Conservation (phyloP, 2,329 filamentous ascomycete species). For the Calonectria pseudoturangicola region DNA sequence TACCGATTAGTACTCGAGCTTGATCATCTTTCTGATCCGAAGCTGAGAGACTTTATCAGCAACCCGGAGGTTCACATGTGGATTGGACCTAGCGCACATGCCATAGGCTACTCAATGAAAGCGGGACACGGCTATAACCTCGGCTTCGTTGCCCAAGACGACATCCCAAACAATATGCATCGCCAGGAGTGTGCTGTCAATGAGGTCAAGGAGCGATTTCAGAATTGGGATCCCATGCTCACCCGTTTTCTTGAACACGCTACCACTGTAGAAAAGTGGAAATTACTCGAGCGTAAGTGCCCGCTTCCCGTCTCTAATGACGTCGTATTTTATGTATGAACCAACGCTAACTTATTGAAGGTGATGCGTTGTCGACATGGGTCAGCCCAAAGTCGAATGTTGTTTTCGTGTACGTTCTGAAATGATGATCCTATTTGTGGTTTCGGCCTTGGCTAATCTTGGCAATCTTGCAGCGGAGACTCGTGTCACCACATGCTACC, state of each 20-base stretch:
- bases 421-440: neutral
- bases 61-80: constrained; percentile 6
- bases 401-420: neutral
- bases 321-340: neutral
- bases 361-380: neutral
- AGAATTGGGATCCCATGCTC: neutral
- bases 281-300: neutral
- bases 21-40: neutral
- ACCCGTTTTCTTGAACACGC: neutral
- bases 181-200: neutral
- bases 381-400: constrained; percentile 3
- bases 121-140: neutral
- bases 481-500: neutral
- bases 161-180: neutral
- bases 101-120: neutral
- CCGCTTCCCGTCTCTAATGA: neutral
- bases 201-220: neutral
- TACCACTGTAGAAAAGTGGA: constrained; percentile 5
- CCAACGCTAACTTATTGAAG: neutral
- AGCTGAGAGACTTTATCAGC: neutral
- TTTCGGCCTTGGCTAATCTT: neutral
- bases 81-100: neutral
- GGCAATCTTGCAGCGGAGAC: neutral
- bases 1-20: neutral
- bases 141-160: neutral